Conservation (phyloP, 306 rosid species). For the Cucumis melo region DNA sequence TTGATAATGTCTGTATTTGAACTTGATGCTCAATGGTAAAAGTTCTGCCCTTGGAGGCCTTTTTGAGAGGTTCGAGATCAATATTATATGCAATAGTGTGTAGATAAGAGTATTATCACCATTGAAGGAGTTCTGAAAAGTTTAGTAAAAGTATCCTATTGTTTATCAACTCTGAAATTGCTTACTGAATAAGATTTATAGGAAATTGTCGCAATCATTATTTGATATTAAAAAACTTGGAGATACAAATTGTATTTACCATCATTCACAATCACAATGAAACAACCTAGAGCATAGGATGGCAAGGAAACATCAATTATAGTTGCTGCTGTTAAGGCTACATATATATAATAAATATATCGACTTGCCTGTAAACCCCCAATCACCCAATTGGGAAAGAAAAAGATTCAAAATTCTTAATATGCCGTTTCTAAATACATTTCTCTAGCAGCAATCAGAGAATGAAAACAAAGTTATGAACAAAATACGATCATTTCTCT, state of each 20-base stretch:
- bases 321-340: not conserved
- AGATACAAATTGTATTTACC: not conserved
- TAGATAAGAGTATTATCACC: not conserved
- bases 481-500: conserved; percentile 1
- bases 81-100: not conserved
- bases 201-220: not conserved
- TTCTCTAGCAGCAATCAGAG: not conserved
- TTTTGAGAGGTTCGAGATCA: not conserved
- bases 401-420: not conserved
- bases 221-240: not conserved
- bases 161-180: not conserved
- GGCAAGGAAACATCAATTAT: not conserved
- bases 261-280: not conserved
- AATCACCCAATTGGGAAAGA: not conserved
- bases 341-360: not conserved
- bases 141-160: too few relatives aligned
- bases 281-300: not conserved
- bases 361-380: not conserved
- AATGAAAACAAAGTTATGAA: conserved; percentile 2
- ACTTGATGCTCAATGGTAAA: not conserved
- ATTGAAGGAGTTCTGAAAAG: not conserved
- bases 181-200: not conserved
- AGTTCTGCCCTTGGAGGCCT: not conserved
- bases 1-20: not conserved
- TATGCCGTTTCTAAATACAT: conserved; percentile 2